Base-by-base conservation (phyloP, 225 moss, liverwort and hornwort genomes). In the Climacium dendroides region DNA sequence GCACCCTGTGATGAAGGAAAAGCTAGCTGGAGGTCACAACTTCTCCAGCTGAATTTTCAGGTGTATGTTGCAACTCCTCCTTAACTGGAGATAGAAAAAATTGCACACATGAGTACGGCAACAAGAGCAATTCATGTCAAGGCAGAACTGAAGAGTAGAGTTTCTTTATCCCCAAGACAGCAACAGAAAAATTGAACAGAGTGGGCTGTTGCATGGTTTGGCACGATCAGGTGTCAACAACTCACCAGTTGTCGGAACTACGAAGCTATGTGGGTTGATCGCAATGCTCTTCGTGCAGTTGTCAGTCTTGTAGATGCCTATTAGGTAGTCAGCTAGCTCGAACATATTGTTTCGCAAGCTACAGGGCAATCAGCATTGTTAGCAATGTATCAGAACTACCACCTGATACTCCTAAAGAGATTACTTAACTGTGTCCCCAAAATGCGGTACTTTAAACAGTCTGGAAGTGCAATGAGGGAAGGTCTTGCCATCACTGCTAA, bases 311-410 rank as follows among this genome's bases (percentile, higher is more conserved):
- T 98, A 98, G 82, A 98, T 98, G 70, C 98, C 98, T 67, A 98
- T 93, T 78, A 98, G 89, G 72, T 96, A 93, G 89, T 98, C 98
- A 86, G 98, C 98, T 76, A 98, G 91, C 93, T 98, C 98, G 86
- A 98, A 98, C 98, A 98, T 98, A 82, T 98, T 98, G 90, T 97
- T 97, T 82, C 98, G 95, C 89, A 98, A 86, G 87, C 98, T 98
- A 89, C 39, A 83, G 72, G 71, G 30, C 67, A 89, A 83, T 26
- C 30, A 64, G 41, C 26, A 85, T 19, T 77, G 81, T 70, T 80
- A 82, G 75, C 34, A 53, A 60, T 53, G 32, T 32, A 81, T 48
- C 35, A 88, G 52, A 77, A 65, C 19, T 80, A 60, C 74, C 53
- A 85, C 82, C 82, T 58, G 58, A 72, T 4, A 62, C 63, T 82